Percentiles rank a stretch among this genome's conserved stretches.
These are phyloP conservation scores for Cyathus striatus DNA, from an alignment of 768 basidiomycete genomes.

Conservation along the genomic window DNA sequence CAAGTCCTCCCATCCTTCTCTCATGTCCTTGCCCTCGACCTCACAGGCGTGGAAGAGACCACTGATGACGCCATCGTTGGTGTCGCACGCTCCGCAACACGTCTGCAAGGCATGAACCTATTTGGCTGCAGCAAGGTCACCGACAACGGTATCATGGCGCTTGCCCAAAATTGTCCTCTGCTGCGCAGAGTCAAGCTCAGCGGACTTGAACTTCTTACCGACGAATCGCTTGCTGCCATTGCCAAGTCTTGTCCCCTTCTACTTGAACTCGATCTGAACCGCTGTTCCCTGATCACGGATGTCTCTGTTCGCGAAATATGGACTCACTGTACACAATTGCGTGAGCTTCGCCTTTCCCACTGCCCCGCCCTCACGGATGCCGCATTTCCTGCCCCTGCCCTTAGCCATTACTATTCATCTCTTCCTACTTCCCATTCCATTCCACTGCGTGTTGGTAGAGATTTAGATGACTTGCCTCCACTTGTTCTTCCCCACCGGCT, in stretches of 20 bases:
- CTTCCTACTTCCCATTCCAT: too few relatives aligned
- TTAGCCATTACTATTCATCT: conserved; percentile 34
- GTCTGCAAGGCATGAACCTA: conserved; percentile 90
- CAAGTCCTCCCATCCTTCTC: conserved; percentile 64
- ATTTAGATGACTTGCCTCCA: conserved; percentile 52
- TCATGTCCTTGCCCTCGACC: conserved; percentile 83
- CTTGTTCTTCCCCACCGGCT: conserved; percentile 60
- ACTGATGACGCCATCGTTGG: conserved; percentile 69
- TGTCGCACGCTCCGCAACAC: conserved; percentile 64
- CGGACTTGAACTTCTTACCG: conserved; percentile 70
- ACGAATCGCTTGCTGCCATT: conserved; percentile 69
- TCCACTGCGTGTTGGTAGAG: conserved; percentile 19
- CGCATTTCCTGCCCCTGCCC: conserved; percentile 73
- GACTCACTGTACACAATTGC: conserved; percentile 74
- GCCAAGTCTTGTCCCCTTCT: conserved; percentile 78
- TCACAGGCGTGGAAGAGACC: conserved; percentile 65
- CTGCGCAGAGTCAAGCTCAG: conserved; percentile 90
- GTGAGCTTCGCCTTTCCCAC: conserved; percentile 84
- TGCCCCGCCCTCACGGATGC: conserved; percentile 75
- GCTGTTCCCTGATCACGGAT: conserved; percentile 76
- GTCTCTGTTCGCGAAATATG: conserved; percentile 78
- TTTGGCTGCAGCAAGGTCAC: conserved; percentile 78
- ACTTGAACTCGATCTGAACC: conserved; percentile 90
- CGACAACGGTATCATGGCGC: conserved; percentile 68
- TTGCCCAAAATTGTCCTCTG: conserved; percentile 70